Conservation (phyloP, 345 rosid genomes). For the Corchorus olitorius region DNA sequence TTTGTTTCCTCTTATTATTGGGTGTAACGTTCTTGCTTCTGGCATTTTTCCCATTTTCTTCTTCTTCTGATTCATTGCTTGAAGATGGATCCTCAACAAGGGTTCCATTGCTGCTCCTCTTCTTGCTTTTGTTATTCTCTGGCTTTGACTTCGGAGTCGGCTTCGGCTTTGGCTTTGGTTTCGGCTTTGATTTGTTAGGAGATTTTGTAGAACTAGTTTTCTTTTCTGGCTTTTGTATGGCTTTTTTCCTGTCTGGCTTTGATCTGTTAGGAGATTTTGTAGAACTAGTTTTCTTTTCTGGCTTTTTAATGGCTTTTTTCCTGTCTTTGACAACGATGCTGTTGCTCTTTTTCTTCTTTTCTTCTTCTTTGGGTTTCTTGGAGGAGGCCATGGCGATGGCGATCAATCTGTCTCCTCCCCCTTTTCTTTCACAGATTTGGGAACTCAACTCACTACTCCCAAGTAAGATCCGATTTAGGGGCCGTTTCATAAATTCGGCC, state of each 20-base stretch:
- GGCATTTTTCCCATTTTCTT: constrained; percentile 20
- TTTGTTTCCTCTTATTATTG: constrained; percentile 26
- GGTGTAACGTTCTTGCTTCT: constrained; percentile 16
- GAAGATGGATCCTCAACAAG: constrained; percentile 19
- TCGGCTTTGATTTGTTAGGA: constrained; percentile 4
- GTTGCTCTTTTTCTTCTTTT: background rate
- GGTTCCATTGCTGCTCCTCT: constrained; percentile 15
- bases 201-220: background rate
- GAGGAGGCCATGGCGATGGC: constrained; percentile 23
- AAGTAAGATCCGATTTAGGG: background rate
- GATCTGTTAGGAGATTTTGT: background rate
- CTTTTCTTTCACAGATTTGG: background rate
- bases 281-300: constrained; percentile 10
- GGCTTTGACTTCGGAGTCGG: constrained; percentile 8
- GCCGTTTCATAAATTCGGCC: background rate
- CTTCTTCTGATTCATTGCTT: constrained; percentile 26
- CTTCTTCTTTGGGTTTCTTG: constrained; percentile 7
- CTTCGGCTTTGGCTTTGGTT: constrained; percentile 3
- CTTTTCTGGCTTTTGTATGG: constrained; percentile 7
- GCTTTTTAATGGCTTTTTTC: background rate
- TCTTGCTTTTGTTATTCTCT: constrained; percentile 4
- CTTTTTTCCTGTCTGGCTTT: background rate
- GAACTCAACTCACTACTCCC: background rate
- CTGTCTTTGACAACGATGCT: background rate
- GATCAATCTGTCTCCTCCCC: too few species aligned